Percentiles rank a stretch among this genome's conserved stretches.
Conservation (phyloP, 495 filamentous ascomycete genomes). For the Penicillium lagena region DNA sequence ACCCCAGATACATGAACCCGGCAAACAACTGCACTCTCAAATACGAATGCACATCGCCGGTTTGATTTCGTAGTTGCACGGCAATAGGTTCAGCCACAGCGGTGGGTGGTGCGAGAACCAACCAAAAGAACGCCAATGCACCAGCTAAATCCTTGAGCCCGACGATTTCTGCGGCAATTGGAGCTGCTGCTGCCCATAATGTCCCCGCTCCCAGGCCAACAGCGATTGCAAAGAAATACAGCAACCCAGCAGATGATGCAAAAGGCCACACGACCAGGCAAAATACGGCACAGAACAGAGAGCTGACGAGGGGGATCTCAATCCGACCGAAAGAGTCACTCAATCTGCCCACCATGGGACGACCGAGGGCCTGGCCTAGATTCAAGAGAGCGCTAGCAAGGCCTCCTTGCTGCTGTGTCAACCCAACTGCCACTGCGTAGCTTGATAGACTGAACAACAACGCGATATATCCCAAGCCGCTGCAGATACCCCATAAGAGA, state of each 20-base stretch:
- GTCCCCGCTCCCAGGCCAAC: conserved; percentile 51
- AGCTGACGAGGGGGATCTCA: conserved; percentile 53
- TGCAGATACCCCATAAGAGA: conserved; percentile 38
- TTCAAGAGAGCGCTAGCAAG: conserved; percentile 63
- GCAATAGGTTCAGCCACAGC: conserved; percentile 61
- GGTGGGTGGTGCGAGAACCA: conserved; percentile 54
- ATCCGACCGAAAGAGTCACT: conserved; percentile 61
- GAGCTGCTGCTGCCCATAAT: conserved; percentile 16
- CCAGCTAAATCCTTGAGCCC: conserved; percentile 55
- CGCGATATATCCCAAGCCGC: conserved; percentile 44
- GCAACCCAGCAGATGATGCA: conserved; percentile 48
- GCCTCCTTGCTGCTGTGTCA: conserved; percentile 53
- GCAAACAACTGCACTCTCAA: conserved; percentile 58
- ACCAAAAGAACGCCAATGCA: conserved; percentile 57
- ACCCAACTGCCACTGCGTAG: conserved; percentile 46
- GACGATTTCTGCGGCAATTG: conserved; percentile 42
- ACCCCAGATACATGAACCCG: conserved; percentile 52
- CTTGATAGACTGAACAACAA: conserved; percentile 39
- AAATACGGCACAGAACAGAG: conserved; percentile 49
- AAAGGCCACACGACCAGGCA: conserved; percentile 65
- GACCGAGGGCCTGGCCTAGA: conserved; percentile 55
- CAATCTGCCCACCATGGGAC: conserved; percentile 60
- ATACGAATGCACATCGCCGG: conserved; percentile 34
- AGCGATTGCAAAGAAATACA: conserved; percentile 60
- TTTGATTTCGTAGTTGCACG: conserved; percentile 46